Conservation (phyloP, 2,329 filamentous ascomycete species). For the Malbranchea zuffiana region DNA sequence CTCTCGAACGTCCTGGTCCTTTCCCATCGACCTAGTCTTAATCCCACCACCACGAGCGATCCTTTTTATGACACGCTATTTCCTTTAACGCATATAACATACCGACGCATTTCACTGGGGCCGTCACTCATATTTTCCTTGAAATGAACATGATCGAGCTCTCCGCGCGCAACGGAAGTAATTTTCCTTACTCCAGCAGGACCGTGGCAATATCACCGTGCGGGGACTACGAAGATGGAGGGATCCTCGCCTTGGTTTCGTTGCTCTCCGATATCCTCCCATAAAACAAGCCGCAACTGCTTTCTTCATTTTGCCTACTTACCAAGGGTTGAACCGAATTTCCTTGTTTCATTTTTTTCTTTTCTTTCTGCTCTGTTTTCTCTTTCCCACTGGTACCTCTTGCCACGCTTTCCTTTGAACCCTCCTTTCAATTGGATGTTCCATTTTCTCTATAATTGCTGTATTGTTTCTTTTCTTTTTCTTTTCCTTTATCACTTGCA, state of each 20-base stretch:
- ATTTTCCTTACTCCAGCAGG: slow-evolving; percentile 2
- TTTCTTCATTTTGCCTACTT: slow-evolving; percentile 7
- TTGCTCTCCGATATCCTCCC: slow-evolving; percentile 2
- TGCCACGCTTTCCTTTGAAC: not conserved
- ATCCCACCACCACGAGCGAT: slow-evolving; percentile 9
- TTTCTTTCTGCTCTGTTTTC: not conserved
- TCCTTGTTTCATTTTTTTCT: slow-evolving; percentile 2
- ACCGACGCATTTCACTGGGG: slow-evolving; percentile 5
- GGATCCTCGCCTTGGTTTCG: slow-evolving; percentile 10
- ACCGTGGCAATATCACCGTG: not conserved
- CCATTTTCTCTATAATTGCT: slow-evolving; percentile 2
- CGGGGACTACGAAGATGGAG: not conserved
- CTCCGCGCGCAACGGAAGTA: slow-evolving; percentile 4
- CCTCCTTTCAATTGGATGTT: not conserved
- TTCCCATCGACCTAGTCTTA: no score
- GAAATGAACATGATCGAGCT: slow-evolving; percentile 8
- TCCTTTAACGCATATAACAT: slow-evolving; percentile 1
- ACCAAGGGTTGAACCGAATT: slow-evolving; percentile 2
- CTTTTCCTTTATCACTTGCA: not conserved
- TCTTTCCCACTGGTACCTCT: not conserved
- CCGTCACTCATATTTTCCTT: slow-evolving; percentile 5
- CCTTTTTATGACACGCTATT: no score
- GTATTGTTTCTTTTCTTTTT: slow-evolving; percentile 1
- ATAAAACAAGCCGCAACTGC: not conserved
- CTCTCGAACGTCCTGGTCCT: slow-evolving; percentile 1